Evolutionary conservation across 2,329 filamentous ascomycete species (phyloP).

Genomic region (Aspergillus sp.): DNA sequence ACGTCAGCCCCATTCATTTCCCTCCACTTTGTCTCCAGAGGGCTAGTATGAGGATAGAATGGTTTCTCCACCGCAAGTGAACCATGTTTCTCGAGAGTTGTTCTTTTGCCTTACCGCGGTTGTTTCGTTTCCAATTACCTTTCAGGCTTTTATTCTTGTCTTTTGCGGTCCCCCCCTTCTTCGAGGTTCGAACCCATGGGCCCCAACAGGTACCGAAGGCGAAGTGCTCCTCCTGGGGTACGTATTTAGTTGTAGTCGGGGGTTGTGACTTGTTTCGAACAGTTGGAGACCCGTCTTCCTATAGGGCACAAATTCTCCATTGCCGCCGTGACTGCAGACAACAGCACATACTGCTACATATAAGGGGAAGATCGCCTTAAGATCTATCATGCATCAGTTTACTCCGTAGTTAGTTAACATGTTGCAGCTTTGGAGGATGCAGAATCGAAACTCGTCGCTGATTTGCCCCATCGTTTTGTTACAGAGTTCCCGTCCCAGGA

Average conservation of each 20-base stretch:
- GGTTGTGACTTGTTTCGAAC: no score
- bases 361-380: background rate
- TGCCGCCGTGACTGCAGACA: background rate
- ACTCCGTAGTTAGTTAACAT: background rate
- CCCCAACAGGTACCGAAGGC: background rate
- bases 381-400: conserved; percentile 12
- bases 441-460: conserved; percentile 3
- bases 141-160: background rate
- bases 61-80: conserved; percentile 21
- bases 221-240: no score
- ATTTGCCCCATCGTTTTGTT: conserved; percentile 9
- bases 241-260: no score
- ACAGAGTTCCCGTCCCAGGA: conserved; percentile 10
- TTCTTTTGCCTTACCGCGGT: conserved; percentile 6
- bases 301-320: background rate
- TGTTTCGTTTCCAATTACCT: background rate
- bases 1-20: conserved; percentile 13
- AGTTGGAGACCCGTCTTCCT: background rate
- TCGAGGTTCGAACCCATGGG: background rate
- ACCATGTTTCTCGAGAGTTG: conserved; percentile 17
- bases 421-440: conserved; percentile 8
- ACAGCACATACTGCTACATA: background rate
- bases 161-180: background rate
- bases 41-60: background rate
- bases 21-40: conserved; percentile 13